Conservation (phyloP, 306 rosid genomes). For the Sechiopsis laciniata region DNA sequence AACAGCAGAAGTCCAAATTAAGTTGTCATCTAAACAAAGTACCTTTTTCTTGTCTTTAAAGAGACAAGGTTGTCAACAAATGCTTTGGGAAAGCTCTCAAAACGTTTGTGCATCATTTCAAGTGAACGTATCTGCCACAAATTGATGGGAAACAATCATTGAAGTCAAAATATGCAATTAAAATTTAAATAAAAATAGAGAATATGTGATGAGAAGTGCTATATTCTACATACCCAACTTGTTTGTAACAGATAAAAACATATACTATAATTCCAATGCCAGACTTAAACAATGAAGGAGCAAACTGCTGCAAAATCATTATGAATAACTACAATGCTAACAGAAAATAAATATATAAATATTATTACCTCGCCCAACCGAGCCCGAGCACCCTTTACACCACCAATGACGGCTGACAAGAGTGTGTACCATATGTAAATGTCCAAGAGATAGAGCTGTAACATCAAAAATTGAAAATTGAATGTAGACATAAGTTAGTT, state of each 20-base stretch:
- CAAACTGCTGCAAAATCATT: not conserved
- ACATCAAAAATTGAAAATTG: conserved; percentile 24
- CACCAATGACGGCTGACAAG: conserved; percentile 87
- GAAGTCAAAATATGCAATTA: conserved; percentile 1
- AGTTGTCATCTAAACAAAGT: not conserved
- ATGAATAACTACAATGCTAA: conserved; percentile 9
- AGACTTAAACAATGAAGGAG: not conserved
- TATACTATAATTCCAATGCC: not conserved
- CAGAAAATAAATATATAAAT: conserved; percentile 12
- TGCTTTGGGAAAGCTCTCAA: conserved; percentile 92
- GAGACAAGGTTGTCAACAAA: conserved; percentile 68
- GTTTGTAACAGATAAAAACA: not conserved
- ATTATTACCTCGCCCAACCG: conserved; percentile 90
- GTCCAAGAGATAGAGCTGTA: conserved; percentile 95
- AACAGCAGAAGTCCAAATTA: not conserved
- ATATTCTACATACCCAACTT: conserved; percentile 1
- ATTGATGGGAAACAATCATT: conserved; percentile 25
- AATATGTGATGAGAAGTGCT: not conserved
- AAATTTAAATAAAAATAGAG: not conserved
- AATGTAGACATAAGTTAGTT: not conserved
- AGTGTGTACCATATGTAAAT: conserved; percentile 86
- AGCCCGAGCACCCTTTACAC: conserved; percentile 86
- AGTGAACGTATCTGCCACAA: conserved; percentile 81
- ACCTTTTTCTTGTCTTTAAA: conserved; percentile 54
- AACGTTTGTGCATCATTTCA: conserved; percentile 96